phyloP scores from a whole-genome alignment of 2,329 filamentous ascomycete genomes.

The Chaetomiaceae sp. region DNA sequence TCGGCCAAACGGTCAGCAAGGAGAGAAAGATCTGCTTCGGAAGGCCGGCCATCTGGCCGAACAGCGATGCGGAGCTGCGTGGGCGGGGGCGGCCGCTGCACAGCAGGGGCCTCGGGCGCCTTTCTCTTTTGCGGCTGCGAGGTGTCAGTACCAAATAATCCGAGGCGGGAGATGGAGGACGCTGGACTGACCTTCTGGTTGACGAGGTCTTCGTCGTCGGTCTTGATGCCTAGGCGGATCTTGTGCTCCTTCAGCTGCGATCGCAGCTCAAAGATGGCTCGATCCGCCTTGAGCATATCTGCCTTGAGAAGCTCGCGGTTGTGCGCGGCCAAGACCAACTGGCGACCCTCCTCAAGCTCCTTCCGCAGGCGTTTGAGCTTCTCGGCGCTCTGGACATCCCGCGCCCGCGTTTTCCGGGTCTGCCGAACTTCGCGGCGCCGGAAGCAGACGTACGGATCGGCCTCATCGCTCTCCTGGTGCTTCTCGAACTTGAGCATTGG shows the following conservation, averaged over 20 bases:
- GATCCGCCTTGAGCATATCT: constrained; percentile 70
- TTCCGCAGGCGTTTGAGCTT: constrained; percentile 87
- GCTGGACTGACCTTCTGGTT: constrained; percentile 73
- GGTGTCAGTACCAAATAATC: constrained; percentile 32
- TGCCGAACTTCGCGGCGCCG: constrained; percentile 89
- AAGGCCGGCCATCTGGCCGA: constrained; percentile 62
- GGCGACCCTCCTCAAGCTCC: constrained; percentile 84
- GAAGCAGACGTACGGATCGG: constrained; percentile 98
- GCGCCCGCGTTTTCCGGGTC: constrained; percentile 87
- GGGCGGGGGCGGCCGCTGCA: constrained; percentile 56
- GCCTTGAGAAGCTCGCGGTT: constrained; percentile 76
- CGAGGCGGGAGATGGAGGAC: neutral
- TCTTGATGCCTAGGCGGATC: constrained; percentile 81
- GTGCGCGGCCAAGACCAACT: constrained; percentile 71
- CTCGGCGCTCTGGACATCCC: constrained; percentile 90
- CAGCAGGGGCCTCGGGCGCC: constrained; percentile 53
- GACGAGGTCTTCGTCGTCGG: constrained; percentile 88
- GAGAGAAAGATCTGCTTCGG: constrained; percentile 73
- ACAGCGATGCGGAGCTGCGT: constrained; percentile 65
- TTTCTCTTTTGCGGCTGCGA: constrained; percentile 67
- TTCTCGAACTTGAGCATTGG: constrained; percentile 87
- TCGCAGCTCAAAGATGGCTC: constrained; percentile 76
- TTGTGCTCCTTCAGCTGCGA: constrained; percentile 82
- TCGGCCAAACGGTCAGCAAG: constrained; percentile 74
- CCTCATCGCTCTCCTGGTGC: constrained; percentile 88